Evolutionary conservation across 2,329 filamentous ascomycete species (phyloP).

Genomic region (Achaetomium macrosporum): DNA sequence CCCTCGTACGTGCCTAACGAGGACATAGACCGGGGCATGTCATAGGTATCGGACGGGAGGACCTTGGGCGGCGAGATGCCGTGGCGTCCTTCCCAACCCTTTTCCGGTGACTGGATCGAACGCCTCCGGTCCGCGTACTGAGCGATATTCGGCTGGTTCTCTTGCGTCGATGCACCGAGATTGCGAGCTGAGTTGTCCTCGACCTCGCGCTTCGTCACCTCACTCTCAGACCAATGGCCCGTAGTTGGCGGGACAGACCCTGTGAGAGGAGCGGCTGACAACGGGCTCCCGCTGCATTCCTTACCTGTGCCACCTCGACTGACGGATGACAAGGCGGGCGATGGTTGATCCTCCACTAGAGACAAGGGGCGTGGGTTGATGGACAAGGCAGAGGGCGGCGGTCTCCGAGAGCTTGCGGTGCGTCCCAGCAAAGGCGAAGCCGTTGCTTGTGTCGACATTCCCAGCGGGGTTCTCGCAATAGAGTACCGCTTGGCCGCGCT

Average conservation of each 20-base stretch:
- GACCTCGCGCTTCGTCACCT: not conserved
- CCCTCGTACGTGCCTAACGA: slow-evolving; percentile 30
- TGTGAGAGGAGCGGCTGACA: slow-evolving; percentile 18
- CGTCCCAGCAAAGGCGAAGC: slow-evolving; percentile 9
- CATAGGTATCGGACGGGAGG: not conserved
- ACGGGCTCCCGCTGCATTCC: slow-evolving; percentile 7
- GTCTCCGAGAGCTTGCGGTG: slow-evolving; percentile 26
- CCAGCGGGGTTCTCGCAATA: slow-evolving; percentile 26
- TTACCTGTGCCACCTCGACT: slow-evolving; percentile 10
- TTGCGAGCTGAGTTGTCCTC: not conserved
- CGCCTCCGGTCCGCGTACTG: not conserved
- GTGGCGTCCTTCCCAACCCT: not conserved
- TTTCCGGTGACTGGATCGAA: not conserved
- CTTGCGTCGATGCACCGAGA: slow-evolving; percentile 1
- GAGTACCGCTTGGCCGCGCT: slow-evolving; percentile 42
- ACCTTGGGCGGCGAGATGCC: not conserved
- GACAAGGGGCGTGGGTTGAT: slow-evolving; percentile 47
- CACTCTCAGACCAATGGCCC: slow-evolving; percentile 5
- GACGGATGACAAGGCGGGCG: slow-evolving; percentile 30
- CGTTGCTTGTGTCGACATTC: slow-evolving; percentile 12
- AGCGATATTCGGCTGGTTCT: not conserved
- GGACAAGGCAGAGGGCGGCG: slow-evolving; percentile 42
- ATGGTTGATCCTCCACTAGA: slow-evolving; percentile 49
- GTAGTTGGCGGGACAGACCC: slow-evolving; percentile 23
- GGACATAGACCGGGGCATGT: slow-evolving; percentile 27